A percentile compares a stretch with the other conserved stretches of the same genome.
Conservation (phyloP, 176 grass and related monocot genomes). For the Raddia guianensis region DNA sequence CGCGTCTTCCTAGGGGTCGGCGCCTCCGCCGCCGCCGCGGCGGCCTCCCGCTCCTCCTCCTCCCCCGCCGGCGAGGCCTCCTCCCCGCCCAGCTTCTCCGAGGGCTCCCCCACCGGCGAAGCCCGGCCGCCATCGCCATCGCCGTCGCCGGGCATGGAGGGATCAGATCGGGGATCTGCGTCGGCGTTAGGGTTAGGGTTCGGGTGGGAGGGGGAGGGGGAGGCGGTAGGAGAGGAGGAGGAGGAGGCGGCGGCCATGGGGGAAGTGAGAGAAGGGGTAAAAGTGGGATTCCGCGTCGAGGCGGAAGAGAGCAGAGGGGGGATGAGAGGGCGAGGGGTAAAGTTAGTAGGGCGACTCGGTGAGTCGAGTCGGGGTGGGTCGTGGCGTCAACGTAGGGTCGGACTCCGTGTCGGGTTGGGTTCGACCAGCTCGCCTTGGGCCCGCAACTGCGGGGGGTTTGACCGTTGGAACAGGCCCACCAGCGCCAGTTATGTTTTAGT, state of each 20-base stretch:
- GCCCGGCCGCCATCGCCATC: conserved; percentile 2
- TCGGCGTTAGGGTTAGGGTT: conserved; percentile 46
- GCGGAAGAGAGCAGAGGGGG: background rate
- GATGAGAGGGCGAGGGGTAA: conserved; percentile 6
- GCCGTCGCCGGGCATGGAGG: conserved; percentile 33
- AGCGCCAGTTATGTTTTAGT: too few relatives aligned
- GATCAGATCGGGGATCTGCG: conserved; percentile 41
- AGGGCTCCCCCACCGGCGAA: background rate
- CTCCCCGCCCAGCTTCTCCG: conserved; percentile 26
- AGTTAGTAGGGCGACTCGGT: conserved; percentile 17
- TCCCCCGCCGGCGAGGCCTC: conserved; percentile 1
- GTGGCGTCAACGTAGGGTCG: conserved; percentile 22
- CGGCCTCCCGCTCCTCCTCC: conserved; percentile 20
- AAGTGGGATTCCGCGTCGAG: conserved; percentile 48
- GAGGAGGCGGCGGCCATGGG: conserved; percentile 43
- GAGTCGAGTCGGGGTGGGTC: background rate
- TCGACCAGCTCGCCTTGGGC: background rate
- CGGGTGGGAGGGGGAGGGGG: conserved; percentile 38
- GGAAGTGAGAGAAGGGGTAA: conserved; percentile 53
- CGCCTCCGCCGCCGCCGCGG: conserved; percentile 13
- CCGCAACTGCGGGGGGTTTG: background rate
- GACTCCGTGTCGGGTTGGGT: background rate
- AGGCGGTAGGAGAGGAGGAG: conserved; percentile 48
- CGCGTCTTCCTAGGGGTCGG: conserved; percentile 56
- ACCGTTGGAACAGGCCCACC: background rate